Conservation (phyloP, 2,329 filamentous ascomycete species). For the Epichloe sp. region DNA sequence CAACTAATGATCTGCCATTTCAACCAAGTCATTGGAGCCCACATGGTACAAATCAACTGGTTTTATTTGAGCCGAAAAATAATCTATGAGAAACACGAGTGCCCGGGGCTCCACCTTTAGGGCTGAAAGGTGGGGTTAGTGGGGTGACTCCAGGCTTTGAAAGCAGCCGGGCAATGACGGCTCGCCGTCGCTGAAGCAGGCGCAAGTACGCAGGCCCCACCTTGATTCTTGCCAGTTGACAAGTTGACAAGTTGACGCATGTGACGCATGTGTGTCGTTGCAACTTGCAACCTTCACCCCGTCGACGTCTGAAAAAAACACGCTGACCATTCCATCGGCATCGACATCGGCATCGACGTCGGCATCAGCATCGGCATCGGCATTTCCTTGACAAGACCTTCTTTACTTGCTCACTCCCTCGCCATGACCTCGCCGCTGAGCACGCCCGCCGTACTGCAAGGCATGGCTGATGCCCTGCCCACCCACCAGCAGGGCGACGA, state of each 20-base stretch:
- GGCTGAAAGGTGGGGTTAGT: background rate
- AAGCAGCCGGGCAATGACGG: background rate
- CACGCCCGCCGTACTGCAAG: slow-evolving; percentile 30
- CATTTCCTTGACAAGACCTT: background rate
- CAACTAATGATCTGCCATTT: no score
- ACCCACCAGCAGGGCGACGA: slow-evolving; percentile 38
- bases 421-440: slow-evolving; percentile 17
- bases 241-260: no score
- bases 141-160: no score
- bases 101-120: background rate
- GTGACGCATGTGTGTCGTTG: no score
- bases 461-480: slow-evolving; percentile 48
- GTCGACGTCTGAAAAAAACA: background rate
- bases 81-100: no score
- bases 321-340: background rate
- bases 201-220: background rate
- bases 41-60: no score
- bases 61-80: no score
- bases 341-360: background rate
- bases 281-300: background rate
- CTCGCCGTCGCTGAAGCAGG: background rate
- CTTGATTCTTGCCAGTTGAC: background rate
- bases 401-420: background rate
- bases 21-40: no score
- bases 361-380: background rate